These are phyloP conservation scores for Fusarium begoniae DNA, from an alignment of 2,329 filamentous ascomycete species.

Conservation along the genomic window DNA sequence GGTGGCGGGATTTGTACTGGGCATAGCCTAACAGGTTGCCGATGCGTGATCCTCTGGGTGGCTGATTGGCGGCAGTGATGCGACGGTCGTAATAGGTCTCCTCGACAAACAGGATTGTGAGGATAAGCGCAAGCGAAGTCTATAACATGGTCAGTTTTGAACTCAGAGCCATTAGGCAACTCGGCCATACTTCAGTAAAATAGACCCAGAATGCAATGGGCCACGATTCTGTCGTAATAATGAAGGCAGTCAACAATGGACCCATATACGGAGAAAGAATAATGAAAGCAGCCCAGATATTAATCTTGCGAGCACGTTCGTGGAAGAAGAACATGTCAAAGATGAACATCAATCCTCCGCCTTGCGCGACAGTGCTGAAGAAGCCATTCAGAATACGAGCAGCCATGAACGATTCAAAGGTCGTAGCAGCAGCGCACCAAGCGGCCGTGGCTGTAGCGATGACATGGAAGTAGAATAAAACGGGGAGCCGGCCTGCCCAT, in stretches of 20 bases:
- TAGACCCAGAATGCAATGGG: not conserved
- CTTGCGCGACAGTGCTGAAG: not conserved
- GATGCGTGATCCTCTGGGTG: not conserved
- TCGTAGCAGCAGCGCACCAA: not conserved
- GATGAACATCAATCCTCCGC: not conserved
- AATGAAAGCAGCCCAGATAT: not conserved
- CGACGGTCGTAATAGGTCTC: not conserved
- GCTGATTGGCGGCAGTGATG: not conserved
- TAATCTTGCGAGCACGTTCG: not conserved
- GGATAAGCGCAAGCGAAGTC: not conserved
- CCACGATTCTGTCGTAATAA: not conserved
- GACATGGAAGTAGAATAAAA: not conserved
- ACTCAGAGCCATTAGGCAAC: rapidly evolving
- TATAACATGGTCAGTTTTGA: not conserved
- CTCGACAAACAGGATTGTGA: not conserved
- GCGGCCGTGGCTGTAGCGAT: rapidly evolving
- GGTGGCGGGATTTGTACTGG: not conserved
- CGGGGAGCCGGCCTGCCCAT: not conserved
- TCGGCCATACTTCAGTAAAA: not conserved
- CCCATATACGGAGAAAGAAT: not conserved
- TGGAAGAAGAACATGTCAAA: not conserved
- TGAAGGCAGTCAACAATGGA: not conserved
- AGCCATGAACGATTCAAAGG: not conserved
- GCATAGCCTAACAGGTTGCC: not conserved
- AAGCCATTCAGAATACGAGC: not conserved